These are phyloP conservation scores for Raphanus sativus DNA, from an alignment of 345 rosid species.

Conservation along the genomic window DNA sequence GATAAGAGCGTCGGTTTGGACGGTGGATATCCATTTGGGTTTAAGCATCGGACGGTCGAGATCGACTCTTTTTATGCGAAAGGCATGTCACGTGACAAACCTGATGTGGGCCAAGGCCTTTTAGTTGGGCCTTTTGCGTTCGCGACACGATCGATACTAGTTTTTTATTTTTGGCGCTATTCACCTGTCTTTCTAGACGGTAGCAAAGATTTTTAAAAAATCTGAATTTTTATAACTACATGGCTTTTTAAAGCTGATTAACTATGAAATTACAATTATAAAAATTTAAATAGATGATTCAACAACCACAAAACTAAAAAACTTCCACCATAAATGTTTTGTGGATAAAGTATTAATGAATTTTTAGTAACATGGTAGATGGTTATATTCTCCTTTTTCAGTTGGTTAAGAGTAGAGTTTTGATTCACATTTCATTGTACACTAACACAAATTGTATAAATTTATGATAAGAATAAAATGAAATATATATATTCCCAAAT, in stretches of 20 bases:
- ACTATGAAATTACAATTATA: too few species aligned
- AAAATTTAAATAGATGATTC: too few species aligned
- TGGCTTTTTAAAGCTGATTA: neutral
- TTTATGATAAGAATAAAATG: neutral
- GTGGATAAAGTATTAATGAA: too few species aligned
- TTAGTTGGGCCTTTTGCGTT: constrained; percentile 21
- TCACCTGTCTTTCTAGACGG: constrained; percentile 1
- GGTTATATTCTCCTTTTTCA: neutral
- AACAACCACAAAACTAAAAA: too few species aligned
- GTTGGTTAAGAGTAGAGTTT: neutral
- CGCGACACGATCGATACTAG: neutral
- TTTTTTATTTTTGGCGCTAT: constrained; percentile 5
- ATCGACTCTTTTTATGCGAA: constrained; percentile 3
- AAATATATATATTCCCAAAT: constrained; percentile 16
- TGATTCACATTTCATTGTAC: neutral
- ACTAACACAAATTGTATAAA: neutral
- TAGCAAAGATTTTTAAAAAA: neutral
- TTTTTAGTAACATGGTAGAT: neutral
- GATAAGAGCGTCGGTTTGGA: constrained; percentile 31
- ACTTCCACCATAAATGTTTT: too few species aligned
- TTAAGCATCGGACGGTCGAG: constrained; percentile 32
- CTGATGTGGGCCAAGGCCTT: constrained; percentile 18
- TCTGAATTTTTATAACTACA: neutral
- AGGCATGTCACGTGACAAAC: constrained; percentile 29
- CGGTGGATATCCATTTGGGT: constrained; percentile 30